A percentile compares a stretch with the other conserved stretches of the same genome.
These are phyloP conservation scores for Malassezia dermatis DNA, from an alignment of 1,284 basidiomycete genomes.

Conservation along the genomic window DNA sequence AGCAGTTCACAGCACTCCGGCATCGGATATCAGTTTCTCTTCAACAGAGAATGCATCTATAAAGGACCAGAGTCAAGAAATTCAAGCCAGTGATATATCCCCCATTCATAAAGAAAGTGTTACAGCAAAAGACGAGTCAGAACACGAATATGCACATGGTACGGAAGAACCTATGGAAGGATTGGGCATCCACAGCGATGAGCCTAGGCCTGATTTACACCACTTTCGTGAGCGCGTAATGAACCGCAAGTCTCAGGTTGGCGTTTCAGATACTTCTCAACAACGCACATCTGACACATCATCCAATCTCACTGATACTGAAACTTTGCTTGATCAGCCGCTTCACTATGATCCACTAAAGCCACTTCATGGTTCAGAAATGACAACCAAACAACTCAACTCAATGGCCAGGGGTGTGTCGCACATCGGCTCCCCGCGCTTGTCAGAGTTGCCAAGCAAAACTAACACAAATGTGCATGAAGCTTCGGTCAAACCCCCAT, in stretches of 20 bases:
- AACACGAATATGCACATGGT: background rate
- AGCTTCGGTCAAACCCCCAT: background rate
- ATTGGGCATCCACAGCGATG: background rate
- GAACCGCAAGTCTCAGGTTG: background rate
- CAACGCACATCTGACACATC: background rate
- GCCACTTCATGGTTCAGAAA: background rate
- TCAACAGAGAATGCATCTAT: background rate
- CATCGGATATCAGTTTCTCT: background rate
- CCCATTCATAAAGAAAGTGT: background rate
- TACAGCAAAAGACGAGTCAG: background rate
- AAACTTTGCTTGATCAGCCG: background rate
- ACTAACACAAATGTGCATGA: background rate
- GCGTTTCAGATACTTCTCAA: background rate
- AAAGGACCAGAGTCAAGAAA: background rate
- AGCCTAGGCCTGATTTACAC: background rate
- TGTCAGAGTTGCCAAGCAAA: background rate
- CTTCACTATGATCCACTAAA: background rate
- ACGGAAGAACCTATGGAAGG: background rate
- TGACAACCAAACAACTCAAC: background rate
- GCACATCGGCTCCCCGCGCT: background rate
- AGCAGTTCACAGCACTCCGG: background rate
- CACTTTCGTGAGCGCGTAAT: conserved; percentile 11
- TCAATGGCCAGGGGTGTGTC: background rate
- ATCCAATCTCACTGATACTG: background rate
- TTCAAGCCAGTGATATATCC: background rate